Evolutionary conservation across 2,329 filamentous ascomycete genomes (phyloP), one percentile per base, ranked within the genome.

Genomic region (Dactylella cylindrospora): DNA sequence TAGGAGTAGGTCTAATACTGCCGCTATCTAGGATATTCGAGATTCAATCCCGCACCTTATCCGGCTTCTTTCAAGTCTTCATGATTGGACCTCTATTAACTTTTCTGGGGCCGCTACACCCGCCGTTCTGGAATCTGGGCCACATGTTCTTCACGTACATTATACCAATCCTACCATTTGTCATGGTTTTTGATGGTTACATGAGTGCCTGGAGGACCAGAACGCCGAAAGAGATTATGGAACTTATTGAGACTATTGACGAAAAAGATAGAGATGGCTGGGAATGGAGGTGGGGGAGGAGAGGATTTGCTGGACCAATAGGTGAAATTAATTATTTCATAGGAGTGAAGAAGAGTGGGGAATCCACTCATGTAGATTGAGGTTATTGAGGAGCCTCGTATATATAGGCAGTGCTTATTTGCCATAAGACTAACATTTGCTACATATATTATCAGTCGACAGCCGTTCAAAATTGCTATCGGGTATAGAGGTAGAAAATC

Each of bases 151-250:
- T 84, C 68, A 83, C 83, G 3, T 89, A 84, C 68, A 64, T 82
- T 1, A 69, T 87, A 5, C 86, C 85, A 0, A 73, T 88, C 9
- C 72, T 88, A 12, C 85, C 86, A 0, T 79, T 85, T 60, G 80
- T 86, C 6, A 73, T 88, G 13, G 77, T 82, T 0, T 84, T 85
- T 68, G 86, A 90, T 71, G 86, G 86, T 2, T 74, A 81, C 54
- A 77, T 88, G 40, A 87, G 83, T 7, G 80, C 80, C 31, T 70
- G 89, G 66, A 75, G 86, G 35, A 86, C 84, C 5, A 78, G 86
- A 51, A 86, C 80, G 3, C 77, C 83, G 0, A 77, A 79, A 10
- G 86, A 90, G 72, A 79, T 88, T 3, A 74, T 83, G 70, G 69
- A 70, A 0, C 70, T 90, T 66, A 71, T 88, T 65, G 76, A 78